Evolutionary conservation across 192 early-diverging fungal species (phyloP).

Genomic region (Coemansia sp.): DNA sequence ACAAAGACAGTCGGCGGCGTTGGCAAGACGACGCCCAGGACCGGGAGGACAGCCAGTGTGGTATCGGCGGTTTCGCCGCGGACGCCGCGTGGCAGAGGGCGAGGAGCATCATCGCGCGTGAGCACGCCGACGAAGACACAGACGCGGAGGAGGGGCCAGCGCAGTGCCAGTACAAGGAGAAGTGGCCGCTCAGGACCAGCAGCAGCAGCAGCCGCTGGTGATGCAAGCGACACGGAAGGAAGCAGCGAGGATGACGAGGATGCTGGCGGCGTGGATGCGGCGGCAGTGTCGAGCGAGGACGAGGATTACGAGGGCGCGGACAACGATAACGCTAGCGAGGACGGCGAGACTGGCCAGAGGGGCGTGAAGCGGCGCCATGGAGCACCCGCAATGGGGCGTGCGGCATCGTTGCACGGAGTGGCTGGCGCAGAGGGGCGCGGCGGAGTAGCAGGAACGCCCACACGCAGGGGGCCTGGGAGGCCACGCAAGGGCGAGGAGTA

Average conservation of each 20-base stretch:
- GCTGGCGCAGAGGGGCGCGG: not conserved
- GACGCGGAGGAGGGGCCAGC: not conserved
- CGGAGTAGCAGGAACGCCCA: not conserved
- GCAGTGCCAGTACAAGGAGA: not conserved
- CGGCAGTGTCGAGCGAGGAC: conserved; percentile 25
- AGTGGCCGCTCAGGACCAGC: not conserved
- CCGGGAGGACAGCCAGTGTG: not conserved
- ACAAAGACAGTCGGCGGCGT: conserved; percentile 3
- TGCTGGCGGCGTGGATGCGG: conserved; percentile 10
- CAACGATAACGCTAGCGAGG: not conserved
- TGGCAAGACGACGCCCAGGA: conserved; percentile 5
- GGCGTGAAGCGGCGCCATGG: not conserved
- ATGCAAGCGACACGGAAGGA: conserved; percentile 7
- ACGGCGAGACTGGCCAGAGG: not conserved
- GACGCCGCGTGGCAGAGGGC: conserved; percentile 9
- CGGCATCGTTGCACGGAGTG: not conserved
- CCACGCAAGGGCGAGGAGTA: conserved; percentile 26
- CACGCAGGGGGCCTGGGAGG: conserved; percentile 26
- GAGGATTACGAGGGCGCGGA: conserved; percentile 14
- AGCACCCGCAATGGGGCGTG: not conserved
- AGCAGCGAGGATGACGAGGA: not conserved
- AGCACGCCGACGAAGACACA: not conserved
- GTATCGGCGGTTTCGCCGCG: not conserved
- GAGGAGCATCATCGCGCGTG: not conserved
- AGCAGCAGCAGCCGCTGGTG: not conserved